Evolutionary conservation across 129 eudicot genomes (phyloP).

Genomic region (Flaveria ramosissima): DNA sequence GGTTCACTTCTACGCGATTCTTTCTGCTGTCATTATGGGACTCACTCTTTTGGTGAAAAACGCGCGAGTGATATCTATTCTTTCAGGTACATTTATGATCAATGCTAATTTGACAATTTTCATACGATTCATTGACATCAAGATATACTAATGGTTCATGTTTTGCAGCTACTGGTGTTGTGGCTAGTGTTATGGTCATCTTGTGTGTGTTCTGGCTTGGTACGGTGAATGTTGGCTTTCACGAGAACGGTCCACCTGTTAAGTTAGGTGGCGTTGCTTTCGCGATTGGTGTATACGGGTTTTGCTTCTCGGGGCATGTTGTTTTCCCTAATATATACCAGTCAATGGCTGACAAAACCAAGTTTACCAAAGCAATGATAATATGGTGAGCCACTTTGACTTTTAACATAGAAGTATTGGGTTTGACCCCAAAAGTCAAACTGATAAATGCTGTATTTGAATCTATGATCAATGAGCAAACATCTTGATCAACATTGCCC

Average conservation of each 20-base stretch:
- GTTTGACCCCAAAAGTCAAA: constrained; percentile 27
- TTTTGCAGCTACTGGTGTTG: constrained; percentile 81
- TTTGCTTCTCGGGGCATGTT: constrained; percentile 79
- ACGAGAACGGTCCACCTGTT: constrained; percentile 44
- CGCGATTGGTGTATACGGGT: constrained; percentile 79
- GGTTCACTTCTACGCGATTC: constrained; percentile 56
- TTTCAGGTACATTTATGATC: constrained; percentile 53
- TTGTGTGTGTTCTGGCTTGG: constrained; percentile 64
- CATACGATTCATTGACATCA: background rate
- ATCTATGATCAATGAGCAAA: constrained; percentile 2
- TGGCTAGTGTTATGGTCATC: constrained; percentile 60
- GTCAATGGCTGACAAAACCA: constrained; percentile 80
- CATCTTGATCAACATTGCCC: constrained; percentile 13
- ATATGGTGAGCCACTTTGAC: constrained; percentile 47
- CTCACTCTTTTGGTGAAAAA: constrained; percentile 77
- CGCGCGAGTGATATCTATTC: constrained; percentile 57
- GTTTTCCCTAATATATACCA: constrained; percentile 94
- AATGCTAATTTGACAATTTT: background rate
- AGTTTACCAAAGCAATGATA: constrained; percentile 66
- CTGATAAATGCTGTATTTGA: background rate
- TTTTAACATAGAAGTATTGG: background rate
- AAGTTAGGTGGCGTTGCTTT: constrained; percentile 72
- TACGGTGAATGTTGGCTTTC: constrained; percentile 65
- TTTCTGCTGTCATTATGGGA: constrained; percentile 56
- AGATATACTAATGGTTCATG: background rate